A percentile compares a stretch with the other conserved stretches of the same genome.
These are phyloP conservation scores for Arthrobotrys megalospora DNA, from an alignment of 2,329 filamentous ascomycete species.

Conservation along the genomic window DNA sequence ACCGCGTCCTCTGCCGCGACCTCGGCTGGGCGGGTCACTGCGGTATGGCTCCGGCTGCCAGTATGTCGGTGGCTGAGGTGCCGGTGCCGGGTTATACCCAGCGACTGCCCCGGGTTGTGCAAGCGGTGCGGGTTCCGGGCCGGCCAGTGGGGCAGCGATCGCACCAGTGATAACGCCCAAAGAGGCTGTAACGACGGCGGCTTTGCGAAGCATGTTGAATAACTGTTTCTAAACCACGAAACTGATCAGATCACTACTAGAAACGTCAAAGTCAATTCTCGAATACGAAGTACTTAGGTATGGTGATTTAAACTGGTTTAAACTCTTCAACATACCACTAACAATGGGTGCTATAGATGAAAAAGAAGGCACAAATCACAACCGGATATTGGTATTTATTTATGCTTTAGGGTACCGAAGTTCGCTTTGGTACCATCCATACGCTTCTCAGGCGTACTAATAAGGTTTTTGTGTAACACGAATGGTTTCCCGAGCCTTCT, in stretches of 20 bases:
- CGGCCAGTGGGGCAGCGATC: background rate
- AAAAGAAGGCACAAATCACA: background rate
- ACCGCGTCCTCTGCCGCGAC: too few species aligned
- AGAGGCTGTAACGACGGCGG: background rate
- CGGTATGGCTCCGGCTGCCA: background rate
- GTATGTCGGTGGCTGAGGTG: background rate
- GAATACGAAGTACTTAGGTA: background rate
- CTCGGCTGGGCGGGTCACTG: background rate
- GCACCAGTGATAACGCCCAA: constrained; percentile 6
- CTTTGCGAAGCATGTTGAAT: constrained; percentile 12
- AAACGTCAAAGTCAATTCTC: background rate
- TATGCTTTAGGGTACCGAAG: background rate
- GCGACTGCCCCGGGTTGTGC: background rate
- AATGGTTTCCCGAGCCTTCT: background rate
- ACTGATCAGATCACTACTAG: background rate
- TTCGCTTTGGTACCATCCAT: background rate
- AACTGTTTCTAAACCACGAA: background rate
- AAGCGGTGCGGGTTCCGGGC: background rate
- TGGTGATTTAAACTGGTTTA: too few species aligned
- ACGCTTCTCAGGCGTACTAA: background rate
- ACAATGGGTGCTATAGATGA: background rate
- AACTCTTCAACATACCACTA: background rate
- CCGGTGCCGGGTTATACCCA: background rate
- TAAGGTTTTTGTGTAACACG: background rate
- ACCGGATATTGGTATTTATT: background rate